phyloP scores from a whole-genome alignment of 2,329 filamentous ascomycete species.

The Magnaporthiopsis rhizophila region DNA sequence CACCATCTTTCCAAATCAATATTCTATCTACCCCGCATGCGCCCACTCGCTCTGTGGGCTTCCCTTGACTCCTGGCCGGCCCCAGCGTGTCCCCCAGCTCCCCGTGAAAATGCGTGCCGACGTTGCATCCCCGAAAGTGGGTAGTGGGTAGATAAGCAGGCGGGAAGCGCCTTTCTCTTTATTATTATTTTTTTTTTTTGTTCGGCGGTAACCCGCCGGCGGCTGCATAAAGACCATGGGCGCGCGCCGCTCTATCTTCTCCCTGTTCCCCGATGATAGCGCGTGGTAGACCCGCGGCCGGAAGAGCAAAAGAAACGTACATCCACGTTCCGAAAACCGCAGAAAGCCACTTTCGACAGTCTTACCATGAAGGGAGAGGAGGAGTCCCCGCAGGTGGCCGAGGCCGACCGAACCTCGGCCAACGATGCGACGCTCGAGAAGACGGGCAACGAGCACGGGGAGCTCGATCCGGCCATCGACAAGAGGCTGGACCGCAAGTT shows the following conservation, averaged over 20 bases:
- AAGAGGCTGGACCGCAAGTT: constrained; percentile 12
- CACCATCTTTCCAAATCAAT: not conserved
- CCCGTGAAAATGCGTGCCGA: not conserved
- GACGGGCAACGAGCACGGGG: not conserved
- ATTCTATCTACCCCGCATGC: not conserved
- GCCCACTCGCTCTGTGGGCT: not conserved
- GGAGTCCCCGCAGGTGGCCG: not conserved
- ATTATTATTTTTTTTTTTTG: not conserved
- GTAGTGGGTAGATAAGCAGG: not conserved
- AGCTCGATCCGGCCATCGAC: constrained; percentile 5
- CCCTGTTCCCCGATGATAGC: not conserved
- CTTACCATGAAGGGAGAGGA: not conserved
- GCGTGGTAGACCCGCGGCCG: not conserved
- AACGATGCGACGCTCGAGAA: constrained; percentile 1
- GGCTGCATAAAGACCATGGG: not conserved
- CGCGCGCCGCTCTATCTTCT: no score
- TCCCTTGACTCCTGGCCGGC: not conserved
- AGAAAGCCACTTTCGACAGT: not conserved
- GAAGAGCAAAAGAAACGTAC: not conserved
- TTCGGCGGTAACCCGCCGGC: not conserved
- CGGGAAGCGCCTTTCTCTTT: no score
- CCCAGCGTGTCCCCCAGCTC: not conserved
- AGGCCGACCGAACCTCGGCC: not conserved
- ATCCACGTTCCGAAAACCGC: no score
- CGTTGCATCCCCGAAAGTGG: not conserved